Base-by-base conservation (phyloP, 2,329 filamentous ascomycete genomes). In the Scedosporium boydii region DNA sequence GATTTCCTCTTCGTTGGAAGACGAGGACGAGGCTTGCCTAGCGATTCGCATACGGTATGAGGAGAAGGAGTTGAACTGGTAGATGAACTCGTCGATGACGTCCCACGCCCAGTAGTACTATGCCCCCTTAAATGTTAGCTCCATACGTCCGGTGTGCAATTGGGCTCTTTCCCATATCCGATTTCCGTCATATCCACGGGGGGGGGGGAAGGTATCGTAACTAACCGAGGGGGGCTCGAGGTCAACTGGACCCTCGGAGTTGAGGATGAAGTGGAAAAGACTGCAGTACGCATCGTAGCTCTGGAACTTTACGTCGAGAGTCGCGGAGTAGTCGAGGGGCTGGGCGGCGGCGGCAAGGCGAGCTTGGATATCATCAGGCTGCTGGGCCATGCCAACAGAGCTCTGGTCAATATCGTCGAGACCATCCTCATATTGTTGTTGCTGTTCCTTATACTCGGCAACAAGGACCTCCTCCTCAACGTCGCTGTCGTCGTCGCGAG, bases 51-150 rank as follows among this genome's bases (percentile, higher is more conserved):
- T 92, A 73, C 95, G 88, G 84, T 97, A 97, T 66, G 92, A 91
- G 76, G 92, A 98, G 83, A 99, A 99, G 64, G 93, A 96, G 83
- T 99, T 97, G 84, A 99, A 99, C 77, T 99, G 95, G 82, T 99
- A 99, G 80, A 99, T 98, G 82, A 99, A 99, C 78, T 99, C 95
- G 77, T 99, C 95, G 78, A 99, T 97, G 69, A 98, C 93, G 76
- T 99, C 95, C 95, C 95, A 99, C 51, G 95, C 95, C 95, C 95
- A 99, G 82, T 93, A 97, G 80, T 96, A 96, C 91, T 98, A 75
- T 38, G 18, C 34, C 23, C n/a, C 29, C 56, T 34, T 38, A n/a
- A 58, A n/a, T 14, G 56, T 64, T 63, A 64, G 62, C 63, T 23
- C 12, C 7, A 48, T 1, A 64, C 65, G 10, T 48, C 44, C 44